These are phyloP conservation scores for Ligustrum vulgare DNA, from an alignment of 257 asterid species.

Conservation along the genomic window DNA sequence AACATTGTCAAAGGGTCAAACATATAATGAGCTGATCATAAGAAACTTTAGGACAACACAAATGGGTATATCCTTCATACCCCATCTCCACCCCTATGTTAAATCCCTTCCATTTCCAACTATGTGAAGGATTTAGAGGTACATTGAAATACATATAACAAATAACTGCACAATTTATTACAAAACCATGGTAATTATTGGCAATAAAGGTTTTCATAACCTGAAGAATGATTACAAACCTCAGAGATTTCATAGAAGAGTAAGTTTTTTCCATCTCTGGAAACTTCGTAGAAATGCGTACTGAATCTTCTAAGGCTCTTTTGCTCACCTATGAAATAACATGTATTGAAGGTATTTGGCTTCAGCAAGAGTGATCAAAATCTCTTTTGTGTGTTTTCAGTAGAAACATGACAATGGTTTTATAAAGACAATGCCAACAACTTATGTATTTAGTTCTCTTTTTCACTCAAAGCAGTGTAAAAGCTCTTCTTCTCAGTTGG, in stretches of 20 bases:
- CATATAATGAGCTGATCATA: not conserved
- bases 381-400: not conserved
- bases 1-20: conserved; percentile 4
- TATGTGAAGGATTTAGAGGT: not conserved
- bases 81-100: not conserved
- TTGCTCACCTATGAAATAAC: conserved; percentile 61
- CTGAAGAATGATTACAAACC: conserved; percentile 44
- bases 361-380: not conserved
- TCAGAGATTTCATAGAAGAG: conserved; percentile 62
- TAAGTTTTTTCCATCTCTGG: conserved; percentile 77
- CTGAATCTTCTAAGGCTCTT: conserved; percentile 85
- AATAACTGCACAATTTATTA: not conserved
- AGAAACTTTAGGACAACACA: not conserved
- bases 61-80: not conserved
- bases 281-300: conserved; percentile 74
- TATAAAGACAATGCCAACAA: not conserved
- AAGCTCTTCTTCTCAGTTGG: not conserved
- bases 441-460: not conserved
- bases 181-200: not conserved
- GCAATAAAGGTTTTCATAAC: not conserved
- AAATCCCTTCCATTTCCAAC: not conserved
- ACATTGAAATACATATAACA: not conserved
- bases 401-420: not conserved
- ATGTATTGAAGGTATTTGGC: conserved; percentile 17
- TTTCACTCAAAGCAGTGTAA: not conserved